Base-by-base conservation (phyloP, 306 rosid species). In the Glycine latifolia region DNA sequence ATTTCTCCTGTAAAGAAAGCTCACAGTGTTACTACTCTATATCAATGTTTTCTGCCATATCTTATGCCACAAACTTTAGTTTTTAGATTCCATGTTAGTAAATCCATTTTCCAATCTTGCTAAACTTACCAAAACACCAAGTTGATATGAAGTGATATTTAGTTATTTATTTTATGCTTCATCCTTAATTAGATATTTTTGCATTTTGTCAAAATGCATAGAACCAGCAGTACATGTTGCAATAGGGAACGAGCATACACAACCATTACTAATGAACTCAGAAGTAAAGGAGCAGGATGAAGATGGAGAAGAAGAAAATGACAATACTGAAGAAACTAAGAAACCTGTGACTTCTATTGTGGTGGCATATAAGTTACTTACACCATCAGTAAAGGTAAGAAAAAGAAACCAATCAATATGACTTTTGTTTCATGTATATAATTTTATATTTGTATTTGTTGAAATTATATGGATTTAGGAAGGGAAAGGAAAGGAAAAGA, bases 351-450 rank as follows among this genome's bases (percentile, higher is more conserved):
- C 92, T 75, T 91, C 97, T 61, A 86, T 92, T 81, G 73, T 84
- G 74, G 54, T 80, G 35, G 98, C 97, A 48, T 94, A 88, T 80
- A 89, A 81, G 89, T 88, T 94, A 80, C 98, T 94, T 47, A 89
- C 98, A 68, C 97, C 98, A 81, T 91, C 97, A 60, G 90, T 94
- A 3, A 94, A 94, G 91, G 98, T 91, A 5, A 60, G 48, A 50
- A 78, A 52, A 5, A 60, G 48, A 50, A 78, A 52, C 61, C 14
- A 14, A 16, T 71, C 39, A 68, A 44, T 16, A 10, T 67, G 81
- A 85, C 8, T 46, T 63, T 44, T 50, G 41, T 47, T 37, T 33
- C 71, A 46, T 43, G 8, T 9, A 12, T 47, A 14, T 48, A 13
- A 14, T 50, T 50, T 52, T 13, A 31, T 44, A 0, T 20, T 70